Conservation (phyloP, 257 asterid species). For the Mitragyna speciosa region DNA sequence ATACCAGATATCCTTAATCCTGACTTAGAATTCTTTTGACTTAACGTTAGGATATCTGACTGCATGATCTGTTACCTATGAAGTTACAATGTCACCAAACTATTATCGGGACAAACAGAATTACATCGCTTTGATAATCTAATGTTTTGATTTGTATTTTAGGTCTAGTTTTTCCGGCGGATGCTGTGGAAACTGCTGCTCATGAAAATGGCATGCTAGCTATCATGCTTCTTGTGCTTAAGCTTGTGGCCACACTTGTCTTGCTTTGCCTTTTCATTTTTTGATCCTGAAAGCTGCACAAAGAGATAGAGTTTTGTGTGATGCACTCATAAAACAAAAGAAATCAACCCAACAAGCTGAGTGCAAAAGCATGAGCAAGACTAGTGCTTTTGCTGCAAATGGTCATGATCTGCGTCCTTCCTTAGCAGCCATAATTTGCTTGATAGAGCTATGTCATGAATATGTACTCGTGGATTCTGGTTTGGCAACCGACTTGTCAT, state of each 20-base stretch:
- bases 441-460: conserved; percentile 25
- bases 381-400: conserved; percentile 36
- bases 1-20: not conserved
- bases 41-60: not conserved
- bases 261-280: conserved; percentile 22
- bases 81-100: not conserved
- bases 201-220: conserved; percentile 2
- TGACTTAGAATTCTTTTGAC: too few species aligned
- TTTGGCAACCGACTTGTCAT: conserved; percentile 14
- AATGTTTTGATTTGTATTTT: not conserved
- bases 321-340: conserved; percentile 35
- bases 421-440: conserved; percentile 32
- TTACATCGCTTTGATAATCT: not conserved
- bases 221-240: conserved; percentile 11
- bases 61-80: not conserved
- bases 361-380: conserved; percentile 43
- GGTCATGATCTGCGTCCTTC: conserved; percentile 46
- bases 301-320: conserved; percentile 26
- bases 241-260: conserved; percentile 17
- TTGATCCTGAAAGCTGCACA: conserved; percentile 17
- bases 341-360: conserved; percentile 44
- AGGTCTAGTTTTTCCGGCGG: conserved; percentile 27
- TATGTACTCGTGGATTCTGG: conserved; percentile 16
- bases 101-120: not conserved
- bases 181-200: conserved; percentile 23